Evolutionary conservation across 108 stramenopile genomes (phyloP), one percentile per base, ranked within the genome.

Genomic region (Skeletonema costatum): DNA sequence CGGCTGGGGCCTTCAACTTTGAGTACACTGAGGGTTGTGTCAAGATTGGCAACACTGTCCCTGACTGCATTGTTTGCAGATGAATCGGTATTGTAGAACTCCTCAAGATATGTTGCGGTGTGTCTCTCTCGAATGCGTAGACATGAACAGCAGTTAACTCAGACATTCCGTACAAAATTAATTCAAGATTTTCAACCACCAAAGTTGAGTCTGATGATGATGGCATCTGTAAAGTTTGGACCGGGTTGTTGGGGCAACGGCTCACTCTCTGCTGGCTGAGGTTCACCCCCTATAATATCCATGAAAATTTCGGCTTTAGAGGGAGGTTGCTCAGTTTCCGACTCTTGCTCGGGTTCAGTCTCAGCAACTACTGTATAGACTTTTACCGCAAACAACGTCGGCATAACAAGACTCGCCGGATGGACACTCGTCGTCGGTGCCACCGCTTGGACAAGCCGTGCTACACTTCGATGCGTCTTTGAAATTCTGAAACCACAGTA

Each of bases 401-500:
- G 82, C 82, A 41, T 76, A 83, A 61, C 82, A 83, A 16, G 66
- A 71, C 75, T 76, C 73, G 50, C 41, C 61, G 6, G 68, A 38
- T 0, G 82, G 82, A 48, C 82, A 83, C 32, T 76, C 64, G 5
- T 61, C 44, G 8, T 82, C 60, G 29, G 76, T 75, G 39, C 76
- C 82, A 32, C 82, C 82, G 4, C 64, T 64, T 13, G 82, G 82
- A 58, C 82, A 83, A 12, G 82, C 75, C 53, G 76, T 68, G 41
- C 42, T 73, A 50, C 82, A 83, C 16, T 70, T 73, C 10, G 72
- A 41, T 6, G 82, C 75, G 5, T 75, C 82, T 35, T 35, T 76
- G 51, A 87, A 92, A 95, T 63, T 87, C 85, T 9, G 67, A 78
- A 78, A 35, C 94, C 94, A 67, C 94, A 96, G 67, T 68, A 83